Base-by-base conservation (phyloP, 345 rosid genomes). In the Populus ilicifolia region DNA sequence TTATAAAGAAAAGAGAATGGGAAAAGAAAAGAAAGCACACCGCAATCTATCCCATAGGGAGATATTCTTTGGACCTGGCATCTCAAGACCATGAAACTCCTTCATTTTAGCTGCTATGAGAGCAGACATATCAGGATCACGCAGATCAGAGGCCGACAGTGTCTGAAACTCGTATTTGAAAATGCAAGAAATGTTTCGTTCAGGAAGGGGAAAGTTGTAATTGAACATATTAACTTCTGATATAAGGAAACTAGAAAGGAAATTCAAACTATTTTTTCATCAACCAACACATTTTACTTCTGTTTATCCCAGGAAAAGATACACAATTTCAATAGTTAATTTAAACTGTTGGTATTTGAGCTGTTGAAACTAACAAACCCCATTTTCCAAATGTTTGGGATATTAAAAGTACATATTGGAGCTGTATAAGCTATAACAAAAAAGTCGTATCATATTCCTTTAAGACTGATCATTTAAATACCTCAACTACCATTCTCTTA, bases 31-130 rank as follows among this genome's bases (percentile, higher is more conserved):
- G 20, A n/a, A 50, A 78, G 33, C 67, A 69, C 64, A 81, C 84
- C 78, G 69, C 72, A 81, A 30, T 65, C 78, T 81, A 62, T 52
- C 54, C 84, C 84, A 81, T 67, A 81, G 70, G 61, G 7, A 4
- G 29, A 77, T 62, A 65, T 69, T n/a, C 68, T 81, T 77, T 20
- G 75, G 39, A 69, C 84, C 84, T 73, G 80, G 75, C 80, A 81
- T 69, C 71, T 81, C 78, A 77, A 81, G 84, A 69, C 78, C 75
- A 39, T 81, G 84, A 27, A 81, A 81, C 78, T 81, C 84, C 74
- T 70, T 81, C 71, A 81, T 16, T 74, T 81, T 81, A 30, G 75
- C 71, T 44, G 84, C 84, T 77, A 81, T 74, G 17, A 81, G 78
- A 44, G 74, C 78, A n/a, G 81, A 74, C 61, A 52, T 48, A 39